Evolutionary conservation across 768 basidiomycete species (phyloP), one percentile per base, ranked within the genome.

Genomic region (Omphalotus guepiniiformis): DNA sequence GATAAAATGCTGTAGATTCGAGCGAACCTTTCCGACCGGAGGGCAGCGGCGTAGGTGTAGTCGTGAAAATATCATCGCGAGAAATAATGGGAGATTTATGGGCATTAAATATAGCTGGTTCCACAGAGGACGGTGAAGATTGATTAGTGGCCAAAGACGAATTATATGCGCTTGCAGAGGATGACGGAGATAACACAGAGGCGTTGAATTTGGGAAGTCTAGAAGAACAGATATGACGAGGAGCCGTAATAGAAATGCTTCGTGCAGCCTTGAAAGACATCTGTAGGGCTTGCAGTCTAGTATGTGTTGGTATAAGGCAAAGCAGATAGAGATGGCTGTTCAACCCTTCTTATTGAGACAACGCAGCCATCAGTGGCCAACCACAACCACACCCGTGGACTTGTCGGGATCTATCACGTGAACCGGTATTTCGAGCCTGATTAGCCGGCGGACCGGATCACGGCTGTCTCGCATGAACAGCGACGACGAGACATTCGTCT

Each of bases 401-500:
- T n/a, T n/a, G n/a, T n/a, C n/a, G n/a, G n/a, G n/a, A n/a, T n/a
- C n/a, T n/a, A n/a, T n/a, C n/a, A n/a, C n/a, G n/a, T n/a, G n/a
- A n/a, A n/a, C n/a, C n/a, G n/a, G n/a, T n/a, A n/a, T n/a, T n/a
- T n/a, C n/a, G n/a, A n/a, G n/a, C n/a, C n/a, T n/a, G n/a, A n/a
- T n/a, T n/a, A n/a, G n/a, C n/a, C n/a, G n/a, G n/a, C n/a, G n/a
- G n/a, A n/a, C n/a, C n/a, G n/a, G n/a, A n/a, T n/a, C n/a, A n/a
- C n/a, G n/a, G n/a, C n/a, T n/a, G n/a, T n/a, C n/a, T n/a, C n/a
- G n/a, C n/a, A n/a, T n/a, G n/a, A n/a, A n/a, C n/a, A n/a, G n/a
- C 58, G 65, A 69, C 64, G 70, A 69, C 48, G 83, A 88, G 59
- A 70, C 77, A 0, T 89, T 87, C 63, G 66, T 92, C 25, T 72